Base-by-base conservation (phyloP, 352 stramenopile species). In the Phytophthora cactorum region DNA sequence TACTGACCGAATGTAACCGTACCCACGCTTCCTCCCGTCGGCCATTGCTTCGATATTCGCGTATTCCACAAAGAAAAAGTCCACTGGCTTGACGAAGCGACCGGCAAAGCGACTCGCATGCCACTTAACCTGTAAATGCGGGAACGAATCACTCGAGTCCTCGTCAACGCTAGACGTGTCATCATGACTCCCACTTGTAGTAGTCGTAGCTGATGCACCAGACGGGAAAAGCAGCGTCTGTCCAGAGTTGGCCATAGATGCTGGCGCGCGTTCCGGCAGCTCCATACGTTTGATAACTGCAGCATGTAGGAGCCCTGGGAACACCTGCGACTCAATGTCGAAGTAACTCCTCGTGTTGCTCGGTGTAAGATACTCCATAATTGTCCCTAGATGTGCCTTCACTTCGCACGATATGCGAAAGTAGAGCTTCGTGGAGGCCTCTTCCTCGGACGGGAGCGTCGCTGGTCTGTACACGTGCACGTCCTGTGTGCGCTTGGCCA, bases 21-120 rank as follows among this genome's bases (percentile, higher is more conserved):
- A 93, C 25, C 85, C 84, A 15, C 87, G 85, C 31, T 81, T 82
- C 14, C 79, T 78, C 11, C 86, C 86, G 25, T 92, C 82, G 1
- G 72, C 68, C 49, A 91, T 77, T 4, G 73, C 81, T 58, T 95
- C 87, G 29, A 93, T 79, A 54, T 93, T 93, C 41, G 86, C 82
- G 29, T 94, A 96, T 70, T 96, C 88, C 38, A 95, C 84, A 65
- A 95, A 96, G 57, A 94, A 92, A 46, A 96, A 93, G 54, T 96
- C 88, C 10, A 92, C 75, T 34, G 86, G 86, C 63, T 93, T 95
- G 44, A 92, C 85, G 34, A 95, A 92, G 1, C 86, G 81, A 0
- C 86, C 87, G 2, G 86, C 86, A 38, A 96, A 92, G 17, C 86
- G 84, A 68, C 84, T 93, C 44, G 86, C 88, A 64, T 95, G 88